Evolutionary conservation across 2,329 filamentous ascomycete species (phyloP), one percentile per base, ranked within the genome.

Genomic region (Arthrobotrys megalospora): DNA sequence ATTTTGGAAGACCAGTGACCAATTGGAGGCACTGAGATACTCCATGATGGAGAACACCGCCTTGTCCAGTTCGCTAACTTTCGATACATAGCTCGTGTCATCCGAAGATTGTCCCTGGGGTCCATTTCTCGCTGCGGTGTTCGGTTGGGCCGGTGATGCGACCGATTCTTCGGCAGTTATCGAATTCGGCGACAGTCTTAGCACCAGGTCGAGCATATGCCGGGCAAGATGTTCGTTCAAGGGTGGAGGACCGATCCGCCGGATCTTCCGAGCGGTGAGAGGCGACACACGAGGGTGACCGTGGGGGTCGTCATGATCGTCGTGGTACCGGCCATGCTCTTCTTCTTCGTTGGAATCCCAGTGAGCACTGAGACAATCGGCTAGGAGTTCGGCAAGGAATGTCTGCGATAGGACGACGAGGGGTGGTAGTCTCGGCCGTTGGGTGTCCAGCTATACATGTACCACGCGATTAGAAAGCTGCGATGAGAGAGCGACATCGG

Each of bases 11-110:
- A 89, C 87, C 45, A 86, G 83, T 34, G 85, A 80, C 90, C 90
- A 92, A 81, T 87, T 91, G 1, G 89, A 89, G 6, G 89, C 90
- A 12, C 89, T 91, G 75, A 90, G 84, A 80, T 89, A 92, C 82
- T 91, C 90, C 38, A 91, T 85, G 14, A 92, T 81, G 41, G 77
- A 79, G 45, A 77, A 82, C 5, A 80, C 81, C 6, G 80, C 79
- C 36, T 80, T 76, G 52, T 82, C 81, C 34, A 82, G 32, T 43
- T 82, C 32, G 76, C 79, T 76, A 79, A 80, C 50, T 58, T 79
- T 62, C 62, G 80, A 45, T 76, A 80, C 50, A 69, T 81, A 66
- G 80, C 79, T 63, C 67, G 70, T 24, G 64, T 79, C 63, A 45
- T 79, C 79, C 75, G 76, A 62, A 1, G 43, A 43, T 21, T 45